Conservation (phyloP, 805 yeast genomes). For the Ogataea corticis region DNA sequence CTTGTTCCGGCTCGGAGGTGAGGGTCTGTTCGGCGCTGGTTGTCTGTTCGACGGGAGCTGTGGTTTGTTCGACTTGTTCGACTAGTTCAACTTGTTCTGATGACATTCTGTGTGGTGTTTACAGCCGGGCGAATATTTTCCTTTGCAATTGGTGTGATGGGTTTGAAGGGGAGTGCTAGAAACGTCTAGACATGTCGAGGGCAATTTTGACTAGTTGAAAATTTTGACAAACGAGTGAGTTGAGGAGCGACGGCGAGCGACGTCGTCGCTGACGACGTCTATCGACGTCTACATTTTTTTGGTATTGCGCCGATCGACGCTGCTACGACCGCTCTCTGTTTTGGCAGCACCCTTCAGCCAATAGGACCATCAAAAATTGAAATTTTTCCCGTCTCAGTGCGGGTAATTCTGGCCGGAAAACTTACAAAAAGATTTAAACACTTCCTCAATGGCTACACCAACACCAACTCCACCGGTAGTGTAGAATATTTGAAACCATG, state of each 20-base stretch:
- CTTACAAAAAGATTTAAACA: too few species aligned
- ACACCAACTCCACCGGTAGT: neutral
- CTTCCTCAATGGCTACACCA: neutral
- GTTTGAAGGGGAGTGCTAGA: too few species aligned
- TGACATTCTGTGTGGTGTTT: constrained; percentile 10
- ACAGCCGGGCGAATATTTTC: constrained; percentile 3
- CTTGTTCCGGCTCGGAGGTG: constrained; percentile 16
- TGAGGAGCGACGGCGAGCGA: too few species aligned
- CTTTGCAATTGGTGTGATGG: constrained; percentile 2
- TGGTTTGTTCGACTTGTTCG: constrained; percentile 10
- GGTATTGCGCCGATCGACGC: too few species aligned
- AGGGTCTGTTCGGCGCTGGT: neutral
- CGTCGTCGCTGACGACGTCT: too few species aligned
- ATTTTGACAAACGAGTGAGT: too few species aligned
- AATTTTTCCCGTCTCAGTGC: constrained; percentile 15
- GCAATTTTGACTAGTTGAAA: constrained; percentile 4
- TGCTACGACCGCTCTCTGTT: neutral
- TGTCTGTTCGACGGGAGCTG: constrained; percentile 4
- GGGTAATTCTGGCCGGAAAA: constrained; percentile 6
- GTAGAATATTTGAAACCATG: constrained; percentile 23
- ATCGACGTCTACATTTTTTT: neutral
- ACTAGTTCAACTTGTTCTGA: constrained; percentile 12
- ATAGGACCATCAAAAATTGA: constrained; percentile 26
- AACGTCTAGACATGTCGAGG: neutral
- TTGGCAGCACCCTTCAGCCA: constrained; percentile 20